Base-by-base conservation (phyloP, 108 stramenopile genomes). In the Skeletonema marinoi region DNA sequence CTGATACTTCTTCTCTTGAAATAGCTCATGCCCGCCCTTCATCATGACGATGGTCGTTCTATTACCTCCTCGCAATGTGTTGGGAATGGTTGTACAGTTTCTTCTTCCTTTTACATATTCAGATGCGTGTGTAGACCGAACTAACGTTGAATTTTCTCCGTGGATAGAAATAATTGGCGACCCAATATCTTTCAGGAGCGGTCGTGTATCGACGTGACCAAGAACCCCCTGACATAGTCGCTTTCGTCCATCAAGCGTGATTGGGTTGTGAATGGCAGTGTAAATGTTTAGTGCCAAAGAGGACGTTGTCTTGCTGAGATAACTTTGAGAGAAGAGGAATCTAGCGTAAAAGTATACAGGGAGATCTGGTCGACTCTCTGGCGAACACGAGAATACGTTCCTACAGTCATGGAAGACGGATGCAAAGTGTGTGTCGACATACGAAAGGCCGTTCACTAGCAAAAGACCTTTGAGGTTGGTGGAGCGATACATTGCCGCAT, bases 281-380 rank as follows among this genome's bases (percentile, higher is more conserved):
- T 94, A 94, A 19, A 96, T 68, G 77, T 96, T 95, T 13, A 96
- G 78, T 3, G 93, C 95, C 64, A 96, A 84, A 21, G 95, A 92
- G 1, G 92, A 86, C 3, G 93, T 88, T 19, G 93, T 94, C 71
- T 91, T 84, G 50, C 73, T 78, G 29, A 96, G 86, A 74, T 96
- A 96, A 56, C 78, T 84, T 25, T 70, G 74, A 5, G 82, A 87
- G 84, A 96, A 96, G 60, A 96, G 87, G 66, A 93, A 96, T 64
- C 95, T 73, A 10, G 92, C 86, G 79, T 92, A 94, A 68, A 95
- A 96, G 78, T 96, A 96, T 17, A 96, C 91, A 2, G 95, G 95
- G 10, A 96, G 78, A 69, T 96, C 95, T n/a, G 95, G 95, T 39
- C 95, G 76, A 54, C 87, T 80, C 50, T 87, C 87, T 14, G 93